These are phyloP conservation scores for Aspergillus ellipticus DNA, from an alignment of 495 filamentous ascomycete species.

Conservation along the genomic window DNA sequence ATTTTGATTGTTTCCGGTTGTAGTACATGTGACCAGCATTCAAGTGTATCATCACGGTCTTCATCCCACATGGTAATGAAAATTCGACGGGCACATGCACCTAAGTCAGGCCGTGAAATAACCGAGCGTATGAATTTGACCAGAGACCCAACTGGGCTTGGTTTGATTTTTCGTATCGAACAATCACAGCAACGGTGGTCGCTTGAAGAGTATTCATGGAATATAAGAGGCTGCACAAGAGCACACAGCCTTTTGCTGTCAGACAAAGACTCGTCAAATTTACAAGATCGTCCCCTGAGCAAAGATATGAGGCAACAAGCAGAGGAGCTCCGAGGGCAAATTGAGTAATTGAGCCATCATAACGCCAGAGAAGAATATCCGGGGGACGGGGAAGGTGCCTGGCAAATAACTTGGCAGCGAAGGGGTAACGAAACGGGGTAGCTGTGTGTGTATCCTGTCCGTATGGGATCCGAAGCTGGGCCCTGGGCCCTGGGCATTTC, in stretches of 20 bases:
- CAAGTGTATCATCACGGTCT: not conserved
- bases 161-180: too few relatives aligned
- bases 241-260: not conserved
- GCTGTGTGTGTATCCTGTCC: too few relatives aligned
- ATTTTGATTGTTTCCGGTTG: not conserved
- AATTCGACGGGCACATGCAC: not conserved
- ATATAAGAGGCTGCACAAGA: not conserved
- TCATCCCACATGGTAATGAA: not conserved
- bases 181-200: not conserved
- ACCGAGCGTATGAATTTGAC: not conserved
- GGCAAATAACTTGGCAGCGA: too few relatives aligned
- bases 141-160: not conserved
- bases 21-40: not conserved
- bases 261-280: conserved; percentile 1
- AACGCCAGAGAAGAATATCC: too few relatives aligned
- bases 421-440: too few relatives aligned
- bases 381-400: too few relatives aligned
- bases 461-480: too few relatives aligned
- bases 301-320: not conserved
- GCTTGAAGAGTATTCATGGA: not conserved
- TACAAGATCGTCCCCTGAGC: too few relatives aligned
- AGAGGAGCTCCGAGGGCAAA: conserved; percentile 5
- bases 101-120: conserved; percentile 4
- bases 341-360: too few relatives aligned
- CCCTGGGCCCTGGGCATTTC: too few relatives aligned